Conservation (phyloP, 208 protist genomes). For the Trypanosoma avium region DNA sequence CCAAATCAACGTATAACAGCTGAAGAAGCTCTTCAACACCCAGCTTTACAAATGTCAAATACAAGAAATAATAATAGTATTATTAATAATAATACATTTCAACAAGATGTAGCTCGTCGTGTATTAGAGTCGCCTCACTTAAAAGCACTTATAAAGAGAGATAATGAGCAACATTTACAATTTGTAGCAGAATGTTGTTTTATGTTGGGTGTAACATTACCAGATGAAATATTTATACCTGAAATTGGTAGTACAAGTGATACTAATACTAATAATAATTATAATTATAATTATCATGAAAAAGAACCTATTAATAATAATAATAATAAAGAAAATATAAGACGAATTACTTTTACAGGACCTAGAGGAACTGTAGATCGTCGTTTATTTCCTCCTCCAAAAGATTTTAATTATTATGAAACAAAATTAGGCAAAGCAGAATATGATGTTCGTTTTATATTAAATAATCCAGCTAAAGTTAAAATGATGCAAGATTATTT, state of each 20-base stretch:
- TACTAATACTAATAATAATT: not conserved
- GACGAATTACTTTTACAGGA: conserved; percentile 7
- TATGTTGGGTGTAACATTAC: conserved; percentile 52
- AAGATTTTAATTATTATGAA: conserved; percentile 71
- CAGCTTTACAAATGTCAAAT: conserved; percentile 23
- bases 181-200: conserved; percentile 82
- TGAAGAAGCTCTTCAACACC: conserved; percentile 68
- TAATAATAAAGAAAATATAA: not conserved
- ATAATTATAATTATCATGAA: not conserved
- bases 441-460: conserved; percentile 61
- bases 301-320: conserved; percentile 1
- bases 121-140: conserved; percentile 52
- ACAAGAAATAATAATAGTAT: not conserved
- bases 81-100: conserved; percentile 30
- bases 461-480: conserved; percentile 45
- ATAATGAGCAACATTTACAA: conserved; percentile 71
- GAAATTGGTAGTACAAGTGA: not conserved
- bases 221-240: conserved; percentile 53
- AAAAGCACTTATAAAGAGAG: conserved; percentile 45
- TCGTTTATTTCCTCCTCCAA: conserved; percentile 48
- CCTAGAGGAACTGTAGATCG: conserved; percentile 63
- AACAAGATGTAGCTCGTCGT: conserved; percentile 50
- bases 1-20: conserved; percentile 61
- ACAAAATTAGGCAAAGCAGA: conserved; percentile 53
- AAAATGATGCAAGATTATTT: conserved; percentile 72